Base-by-base conservation (phyloP, 345 rosid species). In the Cardamine resedifolia region DNA sequence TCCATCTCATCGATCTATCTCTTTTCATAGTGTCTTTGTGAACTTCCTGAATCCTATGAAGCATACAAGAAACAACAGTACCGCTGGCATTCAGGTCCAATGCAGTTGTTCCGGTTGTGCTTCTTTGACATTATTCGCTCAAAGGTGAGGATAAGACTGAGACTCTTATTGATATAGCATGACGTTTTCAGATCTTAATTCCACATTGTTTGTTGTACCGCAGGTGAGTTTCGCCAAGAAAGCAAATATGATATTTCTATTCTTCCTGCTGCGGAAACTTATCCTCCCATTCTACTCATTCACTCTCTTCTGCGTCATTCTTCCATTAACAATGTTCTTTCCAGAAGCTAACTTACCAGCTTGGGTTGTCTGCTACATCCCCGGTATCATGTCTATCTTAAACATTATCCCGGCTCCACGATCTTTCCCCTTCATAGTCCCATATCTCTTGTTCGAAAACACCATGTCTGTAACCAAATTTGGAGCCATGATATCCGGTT, bases 41-140 rank as follows among this genome's bases (percentile, higher is more conserved):
- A 92, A 74, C 92, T 92, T 80, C 98, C 98, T 3, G 98, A 92
- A 77, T 92, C 96, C 10, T 92, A 92, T 70, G 98, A 87, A 69
- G 98, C 98, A 38, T 92, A 92, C 85, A 88, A 88, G 60, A 92
- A 92, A 78, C 98, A 92, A 84, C 98, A 92, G 63, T 84, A 92
- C 61, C 95, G 96, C 14, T 92, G 98, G 98, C 98, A 92, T 85
- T 92, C 98, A 1, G 98, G 98, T 78, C 98, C 98, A 8, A 92
- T 92, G 98, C 98, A 92, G 60, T 67, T 92, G 72, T 88, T 92
- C 67, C 86, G 96, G 30, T 60, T 92, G 78, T 90, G 96, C 80
- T 88, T 92, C 79, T 0, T 85, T 47, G 95, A 87, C 78, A 44
- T 90, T 55, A 79, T 92, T 58, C 83, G 82, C 15, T 87, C 98